phyloP scores from a whole-genome alignment of 129 eudicot genomes.

The Ambrosia trifida region DNA sequence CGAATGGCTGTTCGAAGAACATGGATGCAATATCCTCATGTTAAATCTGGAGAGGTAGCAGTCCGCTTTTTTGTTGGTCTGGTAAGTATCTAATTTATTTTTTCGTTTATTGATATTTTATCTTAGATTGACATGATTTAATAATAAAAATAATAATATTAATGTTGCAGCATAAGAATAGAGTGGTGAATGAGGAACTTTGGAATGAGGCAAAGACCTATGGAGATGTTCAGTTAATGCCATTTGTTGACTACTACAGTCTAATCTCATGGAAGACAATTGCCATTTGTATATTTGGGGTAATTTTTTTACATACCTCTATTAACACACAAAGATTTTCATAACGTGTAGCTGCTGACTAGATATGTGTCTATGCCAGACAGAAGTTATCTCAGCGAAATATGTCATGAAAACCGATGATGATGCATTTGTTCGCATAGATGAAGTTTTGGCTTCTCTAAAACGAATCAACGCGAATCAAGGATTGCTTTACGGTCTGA shows the following conservation, averaged over 20 bases:
- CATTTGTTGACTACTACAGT: conserved; percentile 92
- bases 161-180: conserved; percentile 73
- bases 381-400: conserved; percentile 78
- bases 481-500: conserved; percentile 88
- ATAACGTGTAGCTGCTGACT: conserved; percentile 26
- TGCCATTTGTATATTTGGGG: conserved; percentile 96
- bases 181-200: conserved; percentile 92
- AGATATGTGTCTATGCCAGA: conserved; percentile 48
- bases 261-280: conserved; percentile 95
- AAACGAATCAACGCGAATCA: conserved; percentile 52
- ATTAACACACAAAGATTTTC: not conserved
- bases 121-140: not conserved
- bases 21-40: conserved; percentile 92
- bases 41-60: conserved; percentile 81
- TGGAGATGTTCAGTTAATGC: conserved; percentile 88
- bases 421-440: conserved; percentile 95
- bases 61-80: conserved; percentile 97
- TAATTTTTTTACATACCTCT: conserved; percentile 30
- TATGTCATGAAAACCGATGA: conserved; percentile 97
- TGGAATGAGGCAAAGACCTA: conserved; percentile 93
- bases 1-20: conserved; percentile 95
- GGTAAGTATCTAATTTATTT: conserved; percentile 51
- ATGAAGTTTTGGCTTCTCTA: conserved; percentile 71
- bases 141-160: not conserved
- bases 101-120: not conserved